These are phyloP conservation scores for Carex scoparia DNA, from an alignment of 176 grass and related monocot genomes.

Conservation along the genomic window DNA sequence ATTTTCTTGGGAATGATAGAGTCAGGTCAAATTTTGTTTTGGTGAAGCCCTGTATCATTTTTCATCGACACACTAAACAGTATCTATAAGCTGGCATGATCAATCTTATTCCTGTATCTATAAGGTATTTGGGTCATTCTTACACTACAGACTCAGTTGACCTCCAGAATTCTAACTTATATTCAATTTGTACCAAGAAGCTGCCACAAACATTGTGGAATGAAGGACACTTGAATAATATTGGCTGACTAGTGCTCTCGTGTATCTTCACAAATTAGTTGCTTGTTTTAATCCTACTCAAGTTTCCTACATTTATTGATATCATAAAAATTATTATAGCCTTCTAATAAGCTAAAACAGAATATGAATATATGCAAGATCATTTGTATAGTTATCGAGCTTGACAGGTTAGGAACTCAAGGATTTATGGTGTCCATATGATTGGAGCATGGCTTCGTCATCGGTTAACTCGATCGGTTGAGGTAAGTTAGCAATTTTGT, in stretches of 20 bases:
- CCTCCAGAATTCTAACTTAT: background rate
- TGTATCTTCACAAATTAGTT: background rate
- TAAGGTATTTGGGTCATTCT: background rate
- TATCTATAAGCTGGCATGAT: background rate
- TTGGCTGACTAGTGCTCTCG: background rate
- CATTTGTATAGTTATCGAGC: slow-evolving; percentile 17
- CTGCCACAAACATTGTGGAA: background rate
- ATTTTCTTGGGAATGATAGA: background rate
- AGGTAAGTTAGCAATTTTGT: slow-evolving; percentile 18
- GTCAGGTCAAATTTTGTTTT: background rate
- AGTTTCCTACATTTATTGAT: background rate
- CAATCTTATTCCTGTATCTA: background rate
- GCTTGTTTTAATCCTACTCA: background rate
- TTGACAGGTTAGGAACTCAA: slow-evolving; percentile 19
- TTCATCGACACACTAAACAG: background rate
- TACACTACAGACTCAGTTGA: background rate
- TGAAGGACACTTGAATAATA: background rate
- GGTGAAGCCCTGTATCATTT: background rate
- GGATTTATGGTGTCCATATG: background rate
- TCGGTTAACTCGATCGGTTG: background rate
- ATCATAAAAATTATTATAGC: background rate
- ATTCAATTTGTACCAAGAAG: background rate
- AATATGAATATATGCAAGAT: background rate
- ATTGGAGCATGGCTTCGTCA: background rate
- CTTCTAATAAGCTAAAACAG: background rate